Evolutionary conservation across 2,329 filamentous ascomycete species (phyloP), one percentile per base, ranked within the genome.

Genomic region (Colletotrichum sp.): DNA sequence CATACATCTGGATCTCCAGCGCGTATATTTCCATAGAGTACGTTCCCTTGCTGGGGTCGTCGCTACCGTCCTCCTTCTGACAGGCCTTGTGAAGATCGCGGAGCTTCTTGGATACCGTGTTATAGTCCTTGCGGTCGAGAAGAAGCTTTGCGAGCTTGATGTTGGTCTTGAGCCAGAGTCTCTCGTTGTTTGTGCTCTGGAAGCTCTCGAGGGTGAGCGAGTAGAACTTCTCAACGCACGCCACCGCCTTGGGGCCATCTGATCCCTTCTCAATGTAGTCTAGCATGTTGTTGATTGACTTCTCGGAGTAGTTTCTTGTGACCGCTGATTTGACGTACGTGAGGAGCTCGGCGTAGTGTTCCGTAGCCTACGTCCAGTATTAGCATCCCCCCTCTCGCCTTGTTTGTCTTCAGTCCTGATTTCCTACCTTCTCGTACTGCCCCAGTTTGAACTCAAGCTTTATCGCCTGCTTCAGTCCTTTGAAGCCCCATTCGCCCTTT

Each of bases 281-380:
- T 63, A 99, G 92, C 93, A 99, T 98, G 85, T 98, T 99, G 87
- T 99, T 99, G 88, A 99, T 98, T 15, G 96, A 99, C 85, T 99
- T 99, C 86, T 99, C 97, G 2, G 97, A 98, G 86, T 99, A 99
- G 86, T 99, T 99, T 78, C 97, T 93, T 55, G 97, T 99, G 63
- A 99, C 96, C 9, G 96, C 96, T 5, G 95, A 98, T 85, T 97
- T 98, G 87, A 99, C 96, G 82, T 99, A 99, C 63, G 96, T 99
- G 79, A 99, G 92, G 34, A 99, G 95, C 86, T 99, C 96, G 79
- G 92, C 93, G 86, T 98, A 99, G 85, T 99, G 96, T 82, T 96
- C 93, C 64, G 96, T 93, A 9, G 96, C 96, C 95, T 98, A 68
- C 32, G 8, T 65, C 36, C 49, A 16, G n/a, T 25, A 72, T 78